Conservation (phyloP, 805 yeast genomes). For the Candida pseudoglaebosa region DNA sequence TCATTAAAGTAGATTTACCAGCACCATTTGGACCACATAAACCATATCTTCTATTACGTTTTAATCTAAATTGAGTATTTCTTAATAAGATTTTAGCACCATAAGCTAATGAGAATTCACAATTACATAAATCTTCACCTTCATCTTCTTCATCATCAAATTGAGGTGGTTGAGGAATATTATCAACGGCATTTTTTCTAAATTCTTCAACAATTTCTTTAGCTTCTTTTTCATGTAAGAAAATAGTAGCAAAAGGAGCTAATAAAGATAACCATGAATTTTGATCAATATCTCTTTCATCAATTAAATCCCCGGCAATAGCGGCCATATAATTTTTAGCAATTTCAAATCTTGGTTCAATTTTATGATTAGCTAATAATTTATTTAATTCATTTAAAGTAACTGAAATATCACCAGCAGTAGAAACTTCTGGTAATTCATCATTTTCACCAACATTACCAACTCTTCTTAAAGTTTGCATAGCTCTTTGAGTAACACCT, state of each 20-base stretch:
- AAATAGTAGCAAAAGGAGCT: constrained; percentile 92
- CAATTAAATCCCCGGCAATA: constrained; percentile 98
- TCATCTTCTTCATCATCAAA: constrained; percentile 97
- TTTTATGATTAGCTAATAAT: constrained; percentile 63
- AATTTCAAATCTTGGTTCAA: constrained; percentile 71
- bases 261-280: constrained; percentile 84
- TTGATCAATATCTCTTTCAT: constrained; percentile 92
- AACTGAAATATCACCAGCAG: constrained; percentile 95
- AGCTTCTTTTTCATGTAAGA: constrained; percentile 90
- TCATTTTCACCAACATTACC: constrained; percentile 94
- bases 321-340: constrained; percentile 85
- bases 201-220: constrained; percentile 83
- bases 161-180: constrained; percentile 94
- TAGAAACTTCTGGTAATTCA: constrained; percentile 91
- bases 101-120: constrained; percentile 99
- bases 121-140: constrained; percentile 99
- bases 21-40: constrained; percentile 65
- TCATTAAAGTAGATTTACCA: constrained; percentile 68
- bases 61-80: constrained; percentile 98
- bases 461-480: constrained; percentile 96
- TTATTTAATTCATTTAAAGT: constrained; percentile 78
- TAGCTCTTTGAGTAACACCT: constrained; percentile 95
- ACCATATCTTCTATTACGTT: constrained; percentile 99
- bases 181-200: constrained; percentile 95
- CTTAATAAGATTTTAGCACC: constrained; percentile 99